Conservation (phyloP, 1,284 basidiomycete genomes). For the Apiotrichum veenhuisii region DNA sequence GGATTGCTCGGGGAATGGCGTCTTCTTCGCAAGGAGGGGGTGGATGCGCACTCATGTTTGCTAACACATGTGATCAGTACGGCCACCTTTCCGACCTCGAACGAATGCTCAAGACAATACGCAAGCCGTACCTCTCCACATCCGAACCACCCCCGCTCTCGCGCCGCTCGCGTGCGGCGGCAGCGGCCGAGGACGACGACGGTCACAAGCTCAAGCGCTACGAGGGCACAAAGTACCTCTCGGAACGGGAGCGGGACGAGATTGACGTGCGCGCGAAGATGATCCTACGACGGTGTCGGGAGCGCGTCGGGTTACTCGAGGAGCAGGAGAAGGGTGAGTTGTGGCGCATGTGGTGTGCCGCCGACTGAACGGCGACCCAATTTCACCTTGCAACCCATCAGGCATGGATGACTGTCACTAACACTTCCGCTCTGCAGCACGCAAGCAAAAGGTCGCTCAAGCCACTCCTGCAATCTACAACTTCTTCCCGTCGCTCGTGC, state of each 20-base stretch:
- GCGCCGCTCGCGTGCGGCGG: conserved; percentile 14
- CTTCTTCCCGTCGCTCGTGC: conserved; percentile 45
- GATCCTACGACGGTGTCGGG: conserved; percentile 53
- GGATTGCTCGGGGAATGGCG: too few relatives aligned
- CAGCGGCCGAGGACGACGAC: conserved; percentile 15
- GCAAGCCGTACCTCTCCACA: conserved; percentile 47
- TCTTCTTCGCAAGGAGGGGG: too few relatives aligned
- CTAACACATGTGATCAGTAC: conserved; percentile 25
- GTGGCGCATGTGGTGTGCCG: too few relatives aligned
- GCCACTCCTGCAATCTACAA: conserved; percentile 28
- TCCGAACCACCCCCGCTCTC: conserved; percentile 32
- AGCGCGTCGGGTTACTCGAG: conserved; percentile 53
- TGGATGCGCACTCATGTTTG: not conserved
- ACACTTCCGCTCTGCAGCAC: conserved; percentile 16
- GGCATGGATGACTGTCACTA: too few relatives aligned
- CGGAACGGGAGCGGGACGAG: conserved; percentile 56
- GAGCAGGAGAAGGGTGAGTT: conserved; percentile 52
- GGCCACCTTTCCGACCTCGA: conserved; percentile 39
- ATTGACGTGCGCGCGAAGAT: conserved; percentile 57
- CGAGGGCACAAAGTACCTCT: conserved; percentile 51
- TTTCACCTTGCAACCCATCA: too few relatives aligned
- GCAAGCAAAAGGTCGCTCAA: conserved; percentile 24
- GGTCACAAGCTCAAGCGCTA: conserved; percentile 35
- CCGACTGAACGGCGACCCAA: too few relatives aligned
- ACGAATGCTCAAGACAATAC: conserved; percentile 36